Base-by-base conservation (phyloP, 306 rosid genomes). In the Oemleria cerasiformis region DNA sequence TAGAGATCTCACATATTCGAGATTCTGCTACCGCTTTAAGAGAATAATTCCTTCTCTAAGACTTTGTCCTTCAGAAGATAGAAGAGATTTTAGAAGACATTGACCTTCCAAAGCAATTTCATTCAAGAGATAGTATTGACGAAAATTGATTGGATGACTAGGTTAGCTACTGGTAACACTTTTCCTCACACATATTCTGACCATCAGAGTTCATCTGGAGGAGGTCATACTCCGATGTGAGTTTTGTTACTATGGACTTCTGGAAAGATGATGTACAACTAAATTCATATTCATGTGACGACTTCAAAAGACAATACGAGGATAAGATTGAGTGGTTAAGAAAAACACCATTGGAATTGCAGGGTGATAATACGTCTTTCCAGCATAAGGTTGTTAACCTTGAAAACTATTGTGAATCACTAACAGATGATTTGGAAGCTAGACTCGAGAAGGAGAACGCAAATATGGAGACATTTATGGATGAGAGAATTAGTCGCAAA, bases 11-110 rank as follows among this genome's bases (percentile, higher is more conserved):
- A 38, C 91, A 95, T 79, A 95, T 95, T 71, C 99, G 99, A 71
- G 91, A 95, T 84, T 95, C 97, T 49, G 88, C 99, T 65, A 95
- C 93, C 77, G 92, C 91, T 62, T 81, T 95, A 76, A 84, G 99
- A 78, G 99, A 95, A 88, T 95, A 97, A 12, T 95, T 95, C 84
- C 97, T 95, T 78, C 96, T 86, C 45, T 91, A 95, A 80, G 99
- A 95, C 84, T 95, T 97, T 65, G 84, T 81, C 67, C 97, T 95
- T 79, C 99, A 95, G 88, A 88, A 96, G 78, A 91, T 95, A 82
- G 99, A 95, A 83, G 99, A 95, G 87, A 84, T 91, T 75, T 75
- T 95, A 71, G 99, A 95, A 78, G 97, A 89, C 78, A 83, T 91
- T 45, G 99, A 95, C 82, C 89, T 95, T 71, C 96, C 99, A 14